Evolutionary conservation across 352 stramenopile genomes (phyloP).

Genomic region (Phytophthora pinifolia): DNA sequence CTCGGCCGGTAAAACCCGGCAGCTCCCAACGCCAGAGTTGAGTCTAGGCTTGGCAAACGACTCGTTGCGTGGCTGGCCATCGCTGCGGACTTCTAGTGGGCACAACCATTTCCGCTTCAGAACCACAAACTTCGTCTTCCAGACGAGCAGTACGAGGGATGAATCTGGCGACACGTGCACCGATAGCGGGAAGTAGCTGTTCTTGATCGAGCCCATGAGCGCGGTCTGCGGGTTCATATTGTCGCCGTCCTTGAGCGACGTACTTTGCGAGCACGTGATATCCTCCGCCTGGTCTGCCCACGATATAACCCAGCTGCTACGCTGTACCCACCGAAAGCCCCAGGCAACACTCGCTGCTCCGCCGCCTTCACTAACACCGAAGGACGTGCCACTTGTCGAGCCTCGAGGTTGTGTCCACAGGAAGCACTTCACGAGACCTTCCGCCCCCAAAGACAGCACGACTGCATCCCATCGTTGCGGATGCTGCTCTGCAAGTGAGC

Average conservation of each 20-base stretch:
- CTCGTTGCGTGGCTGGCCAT: constrained; percentile 24
- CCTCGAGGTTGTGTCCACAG: constrained; percentile 73
- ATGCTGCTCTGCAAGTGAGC: background rate
- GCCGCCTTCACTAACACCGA: constrained; percentile 21
- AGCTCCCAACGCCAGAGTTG: constrained; percentile 50
- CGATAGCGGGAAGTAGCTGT: constrained; percentile 65
- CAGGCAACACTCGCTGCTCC: constrained; percentile 25
- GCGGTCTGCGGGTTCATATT: constrained; percentile 83
- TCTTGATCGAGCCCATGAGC: constrained; percentile 83
- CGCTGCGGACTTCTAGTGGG: constrained; percentile 31
- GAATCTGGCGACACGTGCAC: constrained; percentile 64
- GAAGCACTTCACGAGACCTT: constrained; percentile 82
- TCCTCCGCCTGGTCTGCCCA: constrained; percentile 83
- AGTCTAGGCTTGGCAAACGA: constrained; percentile 28
- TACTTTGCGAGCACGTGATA: constrained; percentile 85
- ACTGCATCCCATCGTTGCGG: constrained; percentile 62
- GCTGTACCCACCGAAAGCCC: constrained; percentile 67
- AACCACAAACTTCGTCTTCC: constrained; percentile 73
- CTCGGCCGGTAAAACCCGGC: constrained; percentile 33
- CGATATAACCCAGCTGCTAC: constrained; percentile 85
- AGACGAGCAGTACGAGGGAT: constrained; percentile 71
- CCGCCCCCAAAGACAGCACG: constrained; percentile 70
- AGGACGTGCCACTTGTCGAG: constrained; percentile 23
- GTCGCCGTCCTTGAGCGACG: constrained; percentile 73
- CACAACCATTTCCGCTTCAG: constrained; percentile 84